A percentile compares a stretch with the other conserved stretches of the same genome.
Conservation (phyloP, 2,329 filamentous ascomycete genomes). For the Neofusicoccum sp. region DNA sequence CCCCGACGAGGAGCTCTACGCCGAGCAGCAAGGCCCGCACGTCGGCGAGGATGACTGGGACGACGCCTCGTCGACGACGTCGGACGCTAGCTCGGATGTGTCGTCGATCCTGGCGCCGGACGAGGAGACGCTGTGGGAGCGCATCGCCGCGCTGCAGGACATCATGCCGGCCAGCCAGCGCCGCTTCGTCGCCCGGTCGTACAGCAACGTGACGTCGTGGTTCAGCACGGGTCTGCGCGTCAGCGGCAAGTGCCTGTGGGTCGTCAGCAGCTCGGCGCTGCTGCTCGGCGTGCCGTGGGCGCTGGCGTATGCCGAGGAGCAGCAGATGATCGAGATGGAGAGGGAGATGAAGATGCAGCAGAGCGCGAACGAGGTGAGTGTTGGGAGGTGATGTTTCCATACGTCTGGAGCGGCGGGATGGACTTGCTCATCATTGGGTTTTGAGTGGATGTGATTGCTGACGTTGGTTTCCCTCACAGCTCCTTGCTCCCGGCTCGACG, state of each 20-base stretch:
- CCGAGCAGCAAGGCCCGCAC: conserved; percentile 62
- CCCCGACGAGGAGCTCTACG: conserved; percentile 89
- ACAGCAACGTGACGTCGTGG: conserved; percentile 55
- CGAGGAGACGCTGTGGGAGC: conserved; percentile 40
- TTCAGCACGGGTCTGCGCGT: conserved; percentile 64
- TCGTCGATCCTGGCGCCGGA: conserved; percentile 7
- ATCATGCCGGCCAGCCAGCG: conserved; percentile 45
- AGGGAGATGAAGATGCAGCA: conserved; percentile 95
- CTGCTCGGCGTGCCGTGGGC: conserved; percentile 91
- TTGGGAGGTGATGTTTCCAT: background rate
- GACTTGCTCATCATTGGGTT: background rate
- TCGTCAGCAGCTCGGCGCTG: conserved; percentile 84
- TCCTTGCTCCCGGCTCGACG: conserved; percentile 33
- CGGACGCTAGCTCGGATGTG: conserved; percentile 41
- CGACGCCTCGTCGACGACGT: conserved; percentile 64
- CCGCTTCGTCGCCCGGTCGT: conserved; percentile 41
- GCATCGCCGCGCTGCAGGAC: conserved; percentile 44
- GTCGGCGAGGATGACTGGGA: conserved; percentile 78
- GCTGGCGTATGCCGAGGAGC: conserved; percentile 89
- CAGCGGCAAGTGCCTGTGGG: conserved; percentile 84
- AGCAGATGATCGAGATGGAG: conserved; percentile 97
- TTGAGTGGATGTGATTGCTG: background rate
- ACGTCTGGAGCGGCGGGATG: background rate
- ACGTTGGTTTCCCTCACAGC: conserved; percentile 23
- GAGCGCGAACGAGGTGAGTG: conserved; percentile 72